Evolutionary conservation across 768 basidiomycete species (phyloP).

Genomic region (Megacollybia marginata): DNA sequence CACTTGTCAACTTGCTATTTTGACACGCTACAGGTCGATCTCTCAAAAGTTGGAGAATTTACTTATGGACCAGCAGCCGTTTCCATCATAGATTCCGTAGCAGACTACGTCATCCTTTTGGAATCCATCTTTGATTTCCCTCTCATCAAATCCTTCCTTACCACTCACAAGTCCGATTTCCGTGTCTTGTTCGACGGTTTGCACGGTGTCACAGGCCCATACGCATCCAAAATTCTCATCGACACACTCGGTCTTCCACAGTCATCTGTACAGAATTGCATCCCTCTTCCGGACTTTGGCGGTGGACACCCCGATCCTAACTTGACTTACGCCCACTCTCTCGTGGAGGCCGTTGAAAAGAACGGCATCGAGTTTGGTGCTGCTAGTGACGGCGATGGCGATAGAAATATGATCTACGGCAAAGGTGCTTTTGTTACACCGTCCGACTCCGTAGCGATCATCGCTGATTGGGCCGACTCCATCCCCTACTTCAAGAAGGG

Average conservation of each 20-base stretch:
- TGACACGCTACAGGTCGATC: slow-evolving; percentile 52
- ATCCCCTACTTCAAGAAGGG: slow-evolving; percentile 90
- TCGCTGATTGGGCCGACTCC: slow-evolving; percentile 90
- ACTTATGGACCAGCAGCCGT: slow-evolving; percentile 80
- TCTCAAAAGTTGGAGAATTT: slow-evolving; percentile 74
- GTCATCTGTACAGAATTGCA: slow-evolving; percentile 82
- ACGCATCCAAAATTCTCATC: slow-evolving; percentile 84
- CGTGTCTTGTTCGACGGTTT: slow-evolving; percentile 93
- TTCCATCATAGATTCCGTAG: slow-evolving; percentile 89
- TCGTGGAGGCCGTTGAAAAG: slow-evolving; percentile 89
- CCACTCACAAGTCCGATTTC: slow-evolving; percentile 58
- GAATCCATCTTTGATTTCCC: slow-evolving; percentile 91
- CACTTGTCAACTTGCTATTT: not conserved
- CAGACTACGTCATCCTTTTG: slow-evolving; percentile 79
- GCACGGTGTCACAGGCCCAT: slow-evolving; percentile 95
- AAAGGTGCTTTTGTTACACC: slow-evolving; percentile 97
- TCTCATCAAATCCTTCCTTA: slow-evolving; percentile 85
- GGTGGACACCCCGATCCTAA: slow-evolving; percentile 99
- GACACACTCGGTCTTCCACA: slow-evolving; percentile 74
- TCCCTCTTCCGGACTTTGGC: slow-evolving; percentile 91
- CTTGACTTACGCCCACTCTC: slow-evolving; percentile 90
- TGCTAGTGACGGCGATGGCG: slow-evolving; percentile 95
- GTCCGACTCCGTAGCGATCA: slow-evolving; percentile 96
- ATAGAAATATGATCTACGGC: slow-evolving; percentile 99
- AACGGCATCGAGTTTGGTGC: slow-evolving; percentile 88